Percentiles rank a stretch among this genome's conserved stretches.
These are phyloP conservation scores for Mortierella sp. DNA, from an alignment of 371 early-diverging fungal species.

Conservation along the genomic window DNA sequence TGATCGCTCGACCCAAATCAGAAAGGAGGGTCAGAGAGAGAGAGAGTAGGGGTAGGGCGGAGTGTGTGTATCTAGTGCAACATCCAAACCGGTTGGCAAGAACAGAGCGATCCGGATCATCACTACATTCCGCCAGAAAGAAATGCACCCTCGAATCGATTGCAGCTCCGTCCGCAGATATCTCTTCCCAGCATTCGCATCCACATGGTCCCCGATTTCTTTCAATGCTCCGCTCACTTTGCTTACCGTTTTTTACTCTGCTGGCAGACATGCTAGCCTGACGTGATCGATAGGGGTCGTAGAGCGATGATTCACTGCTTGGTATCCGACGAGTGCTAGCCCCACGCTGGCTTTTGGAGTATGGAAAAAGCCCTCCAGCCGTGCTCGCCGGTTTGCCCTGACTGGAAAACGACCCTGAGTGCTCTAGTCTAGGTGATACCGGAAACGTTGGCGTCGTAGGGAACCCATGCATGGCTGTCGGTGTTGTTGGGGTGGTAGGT, in stretches of 20 bases:
- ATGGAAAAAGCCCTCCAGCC: constrained; percentile 21
- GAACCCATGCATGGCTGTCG: constrained; percentile 11
- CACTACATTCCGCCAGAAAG: too few species aligned
- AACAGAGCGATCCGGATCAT: background rate
- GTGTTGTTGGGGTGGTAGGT: constrained; percentile 41
- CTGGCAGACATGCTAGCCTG: constrained; percentile 43
- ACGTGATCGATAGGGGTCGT: constrained; percentile 53
- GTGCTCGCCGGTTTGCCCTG: constrained; percentile 4
- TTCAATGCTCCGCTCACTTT: background rate
- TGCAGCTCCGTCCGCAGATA: background rate
- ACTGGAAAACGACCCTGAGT: constrained; percentile 10
- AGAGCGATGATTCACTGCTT: constrained; percentile 37
- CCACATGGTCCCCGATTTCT: background rate
- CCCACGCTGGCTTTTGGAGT: constrained; percentile 21
- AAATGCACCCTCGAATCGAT: constrained; percentile 13
- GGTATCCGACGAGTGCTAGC: constrained; percentile 36
- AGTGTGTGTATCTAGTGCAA: too few species aligned
- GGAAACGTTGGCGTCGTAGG: constrained; percentile 36
- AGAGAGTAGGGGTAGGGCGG: too few species aligned
- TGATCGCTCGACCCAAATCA: too few species aligned
- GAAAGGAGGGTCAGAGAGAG: too few species aligned
- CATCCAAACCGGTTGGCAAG: too few species aligned
- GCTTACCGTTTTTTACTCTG: constrained; percentile 52
- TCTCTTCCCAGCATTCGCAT: background rate
- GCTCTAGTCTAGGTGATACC: constrained; percentile 33